Base-by-base conservation (phyloP, 306 rosid species). In the Corylus heterophylla region DNA sequence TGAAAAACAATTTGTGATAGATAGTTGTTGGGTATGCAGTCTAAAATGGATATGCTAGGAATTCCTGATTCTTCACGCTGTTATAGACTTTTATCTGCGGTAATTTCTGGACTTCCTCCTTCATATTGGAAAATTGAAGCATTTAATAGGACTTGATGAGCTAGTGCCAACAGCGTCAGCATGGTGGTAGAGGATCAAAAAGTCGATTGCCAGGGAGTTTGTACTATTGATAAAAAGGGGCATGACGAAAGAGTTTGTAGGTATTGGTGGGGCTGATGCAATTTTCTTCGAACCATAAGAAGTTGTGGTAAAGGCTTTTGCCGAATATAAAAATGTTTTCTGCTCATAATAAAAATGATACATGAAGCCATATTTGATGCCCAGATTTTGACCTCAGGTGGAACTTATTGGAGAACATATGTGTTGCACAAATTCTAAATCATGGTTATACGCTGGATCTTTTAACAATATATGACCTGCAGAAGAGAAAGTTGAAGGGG, bases 41-140 rank as follows among this genome's bases (percentile, higher is more conserved):
- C 22, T 37, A n/a, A 25, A 20, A 52, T 22, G 12, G 47, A 25
- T 18, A 42, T 39, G 27, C 71, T n/a, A 39, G 5, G n/a, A 67
- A 68, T 42, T 44, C 47, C 59, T 70, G 71, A 69, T 27, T 69
- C 47, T 25, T 44, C 72, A 42, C 47, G 69, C 58, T 55, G 5
- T 44, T 4, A 22, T 54, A 5, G 59, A 61, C 25, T 61, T 61
- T 75, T 35, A 44, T 58, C 58, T 45, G 56, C 14, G 7, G 31
- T 22, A 59, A 1, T 45, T 51, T 51, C 11, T 56, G 7, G 17
- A 52, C 20, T 37, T 54, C 39, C 18, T 55, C 54, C 37, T 18
- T 56, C 56, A 4, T 12, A 42, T 7, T 20, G 67, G 45, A 55
- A 18, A 68, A 18, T 39, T 10, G 25, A 42, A n/a, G 72, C 51